A percentile compares a stretch with the other conserved stretches of the same genome.
phyloP scores from a whole-genome alignment of 2,329 filamentous ascomycete species.

The Paecilomyces sp. region DNA sequence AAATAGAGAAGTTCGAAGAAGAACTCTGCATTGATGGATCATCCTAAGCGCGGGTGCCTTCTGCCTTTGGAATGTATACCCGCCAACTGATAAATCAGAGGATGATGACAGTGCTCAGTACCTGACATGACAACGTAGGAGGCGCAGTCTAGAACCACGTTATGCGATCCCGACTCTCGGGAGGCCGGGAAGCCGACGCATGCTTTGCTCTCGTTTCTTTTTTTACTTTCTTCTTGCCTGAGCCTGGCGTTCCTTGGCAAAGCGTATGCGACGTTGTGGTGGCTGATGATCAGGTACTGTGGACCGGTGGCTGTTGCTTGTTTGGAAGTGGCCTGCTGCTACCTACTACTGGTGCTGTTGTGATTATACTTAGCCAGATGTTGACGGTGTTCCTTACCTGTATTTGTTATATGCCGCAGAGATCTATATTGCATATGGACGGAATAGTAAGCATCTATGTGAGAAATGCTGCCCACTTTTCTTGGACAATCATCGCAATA shows the following conservation, averaged over 20 bases:
- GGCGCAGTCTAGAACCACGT: not conserved
- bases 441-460: too few species aligned
- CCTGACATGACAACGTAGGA: not conserved
- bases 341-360: not conserved
- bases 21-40: not conserved
- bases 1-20: not conserved
- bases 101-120: not conserved
- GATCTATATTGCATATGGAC: too few species aligned
- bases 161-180: not conserved
- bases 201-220: not conserved
- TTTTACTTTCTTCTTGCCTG: not conserved
- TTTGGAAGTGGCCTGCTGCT: not conserved
- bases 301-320: not conserved
- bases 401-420: too few species aligned
- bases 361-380: not conserved
- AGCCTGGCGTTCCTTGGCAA: not conserved
- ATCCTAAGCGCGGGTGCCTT: not conserved
- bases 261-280: not conserved
- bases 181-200: not conserved
- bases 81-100: too few species aligned
- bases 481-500: too few species aligned
- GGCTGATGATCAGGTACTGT: not conserved
- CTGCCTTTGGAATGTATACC: too few species aligned
- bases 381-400: not conserved
- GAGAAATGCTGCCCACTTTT: too few species aligned